phyloP scores from a whole-genome alignment of 2,329 filamentous ascomycete genomes.

The Trichoderma simmonsii region DNA sequence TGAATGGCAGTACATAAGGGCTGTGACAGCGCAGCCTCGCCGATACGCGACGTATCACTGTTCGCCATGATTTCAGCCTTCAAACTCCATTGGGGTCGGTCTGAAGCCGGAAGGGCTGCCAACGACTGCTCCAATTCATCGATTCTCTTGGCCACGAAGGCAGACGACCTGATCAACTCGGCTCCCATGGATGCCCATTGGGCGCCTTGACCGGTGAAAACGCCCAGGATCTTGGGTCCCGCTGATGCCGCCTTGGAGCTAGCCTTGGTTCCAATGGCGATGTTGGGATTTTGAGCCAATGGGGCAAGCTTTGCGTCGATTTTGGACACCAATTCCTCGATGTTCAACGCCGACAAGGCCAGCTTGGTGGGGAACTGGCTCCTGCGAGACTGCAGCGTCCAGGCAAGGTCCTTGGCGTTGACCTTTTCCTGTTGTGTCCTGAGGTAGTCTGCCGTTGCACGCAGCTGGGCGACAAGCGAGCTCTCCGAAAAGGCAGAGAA shows the following conservation, averaged over 20 bases:
- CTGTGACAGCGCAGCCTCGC: too few species aligned
- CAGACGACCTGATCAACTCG: background rate
- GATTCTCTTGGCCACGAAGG: background rate
- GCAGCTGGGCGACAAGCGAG: background rate
- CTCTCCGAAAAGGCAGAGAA: conserved; percentile 9
- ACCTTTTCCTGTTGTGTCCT: background rate
- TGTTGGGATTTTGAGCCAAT: too few species aligned
- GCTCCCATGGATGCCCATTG: conserved; percentile 29
- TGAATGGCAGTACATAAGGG: too few species aligned
- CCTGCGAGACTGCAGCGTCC: background rate
- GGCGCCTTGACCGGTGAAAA: too few species aligned
- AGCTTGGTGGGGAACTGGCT: background rate
- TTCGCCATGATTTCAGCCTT: too few species aligned
- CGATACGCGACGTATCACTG: too few species aligned
- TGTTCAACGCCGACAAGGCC: background rate
- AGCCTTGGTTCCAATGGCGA: too few species aligned
- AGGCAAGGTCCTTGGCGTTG: background rate
- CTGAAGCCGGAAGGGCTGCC: background rate
- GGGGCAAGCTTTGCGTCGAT: too few species aligned
- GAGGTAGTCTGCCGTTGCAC: conserved; percentile 32
- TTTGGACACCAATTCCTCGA: background rate
- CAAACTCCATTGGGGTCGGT: too few species aligned
- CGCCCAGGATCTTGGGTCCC: too few species aligned
- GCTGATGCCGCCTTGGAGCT: too few species aligned
- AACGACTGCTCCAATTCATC: background rate